These are phyloP conservation scores for Scheffersomyces cryptocercus DNA, from an alignment of 1,139 yeast genomes.

Conservation along the genomic window DNA sequence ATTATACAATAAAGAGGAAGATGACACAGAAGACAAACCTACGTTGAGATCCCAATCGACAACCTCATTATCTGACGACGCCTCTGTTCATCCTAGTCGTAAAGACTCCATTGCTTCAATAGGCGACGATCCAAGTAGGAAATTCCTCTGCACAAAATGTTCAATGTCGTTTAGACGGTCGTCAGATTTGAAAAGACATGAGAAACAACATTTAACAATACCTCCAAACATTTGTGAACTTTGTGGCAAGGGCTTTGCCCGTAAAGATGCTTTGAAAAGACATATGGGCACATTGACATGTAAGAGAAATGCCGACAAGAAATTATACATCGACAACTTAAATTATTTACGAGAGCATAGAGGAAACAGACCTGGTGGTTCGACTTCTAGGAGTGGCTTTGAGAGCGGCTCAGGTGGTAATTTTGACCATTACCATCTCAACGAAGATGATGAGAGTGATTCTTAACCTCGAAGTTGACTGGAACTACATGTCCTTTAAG, in stretches of 20 bases:
- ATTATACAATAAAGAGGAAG: conserved; percentile 4
- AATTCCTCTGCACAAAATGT: conserved; percentile 51
- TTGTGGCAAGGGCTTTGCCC: conserved; percentile 81
- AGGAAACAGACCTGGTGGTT: background rate
- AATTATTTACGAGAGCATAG: conserved; percentile 21
- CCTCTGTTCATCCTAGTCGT: background rate
- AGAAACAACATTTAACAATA: conserved; percentile 54
- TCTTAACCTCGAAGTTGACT: no score
- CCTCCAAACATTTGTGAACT: conserved; percentile 71
- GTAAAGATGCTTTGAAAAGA: conserved; percentile 77
- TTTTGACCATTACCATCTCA: background rate
- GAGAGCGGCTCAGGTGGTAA: background rate
- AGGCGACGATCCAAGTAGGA: conserved; percentile 24
- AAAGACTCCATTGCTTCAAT: conserved; percentile 5
- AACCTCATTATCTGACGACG: conserved; percentile 2
- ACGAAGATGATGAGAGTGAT: background rate
- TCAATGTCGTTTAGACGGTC: conserved; percentile 60
- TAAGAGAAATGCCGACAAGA: conserved; percentile 61
- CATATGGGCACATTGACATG: conserved; percentile 74
- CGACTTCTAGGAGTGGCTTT: background rate
- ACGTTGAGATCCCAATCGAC: conserved; percentile 4
- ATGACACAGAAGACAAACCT: conserved; percentile 7
- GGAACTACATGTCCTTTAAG: no score
- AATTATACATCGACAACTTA: conserved; percentile 39
- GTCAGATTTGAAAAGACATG: conserved; percentile 66